Conservation (phyloP, 768 basidiomycete species). For the Trametes punicea region DNA sequence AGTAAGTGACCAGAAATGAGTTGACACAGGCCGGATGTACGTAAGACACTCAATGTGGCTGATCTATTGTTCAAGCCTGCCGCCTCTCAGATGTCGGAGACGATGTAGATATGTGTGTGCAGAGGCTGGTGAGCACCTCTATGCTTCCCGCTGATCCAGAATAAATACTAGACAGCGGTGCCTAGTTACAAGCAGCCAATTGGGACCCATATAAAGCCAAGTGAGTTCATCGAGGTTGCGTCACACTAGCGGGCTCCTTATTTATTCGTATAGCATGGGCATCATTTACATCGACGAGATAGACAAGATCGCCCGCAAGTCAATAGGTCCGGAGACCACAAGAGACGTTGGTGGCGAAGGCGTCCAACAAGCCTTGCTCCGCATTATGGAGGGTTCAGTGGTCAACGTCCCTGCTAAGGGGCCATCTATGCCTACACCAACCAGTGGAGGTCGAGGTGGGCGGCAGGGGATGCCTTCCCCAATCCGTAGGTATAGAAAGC, state of each 20-base stretch:
- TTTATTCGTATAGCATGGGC: constrained; percentile 57
- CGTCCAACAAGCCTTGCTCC: constrained; percentile 87
- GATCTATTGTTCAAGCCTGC: not conserved
- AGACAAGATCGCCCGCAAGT: constrained; percentile 83
- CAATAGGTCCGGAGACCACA: constrained; percentile 58
- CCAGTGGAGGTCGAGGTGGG: constrained; percentile 43
- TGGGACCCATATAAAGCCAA: constrained; percentile 86
- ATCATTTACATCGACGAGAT: constrained; percentile 97
- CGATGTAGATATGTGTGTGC: constrained; percentile 90
- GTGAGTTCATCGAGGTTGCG: constrained; percentile 35
- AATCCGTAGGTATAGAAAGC: constrained; percentile 18
- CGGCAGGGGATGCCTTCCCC: constrained; percentile 35
- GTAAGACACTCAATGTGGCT: constrained; percentile 25
- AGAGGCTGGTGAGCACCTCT: constrained; percentile 59
- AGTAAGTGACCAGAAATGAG: not conserved
- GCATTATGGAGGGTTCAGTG: constrained; percentile 92
- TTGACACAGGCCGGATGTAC: constrained; percentile 64
- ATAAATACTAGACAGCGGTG: not conserved
- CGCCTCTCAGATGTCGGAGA: constrained; percentile 78
- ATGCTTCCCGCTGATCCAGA: not conserved
- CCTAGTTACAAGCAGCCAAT: constrained; percentile 82
- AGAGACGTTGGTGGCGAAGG: constrained; percentile 95
- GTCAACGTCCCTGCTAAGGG: constrained; percentile 80
- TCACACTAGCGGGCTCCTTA: not conserved
- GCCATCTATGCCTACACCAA: constrained; percentile 44